Percentiles rank a stretch among this genome's conserved stretches.
phyloP scores from a whole-genome alignment of 1,284 basidiomycete species.

The Boletus hoseneyae region DNA sequence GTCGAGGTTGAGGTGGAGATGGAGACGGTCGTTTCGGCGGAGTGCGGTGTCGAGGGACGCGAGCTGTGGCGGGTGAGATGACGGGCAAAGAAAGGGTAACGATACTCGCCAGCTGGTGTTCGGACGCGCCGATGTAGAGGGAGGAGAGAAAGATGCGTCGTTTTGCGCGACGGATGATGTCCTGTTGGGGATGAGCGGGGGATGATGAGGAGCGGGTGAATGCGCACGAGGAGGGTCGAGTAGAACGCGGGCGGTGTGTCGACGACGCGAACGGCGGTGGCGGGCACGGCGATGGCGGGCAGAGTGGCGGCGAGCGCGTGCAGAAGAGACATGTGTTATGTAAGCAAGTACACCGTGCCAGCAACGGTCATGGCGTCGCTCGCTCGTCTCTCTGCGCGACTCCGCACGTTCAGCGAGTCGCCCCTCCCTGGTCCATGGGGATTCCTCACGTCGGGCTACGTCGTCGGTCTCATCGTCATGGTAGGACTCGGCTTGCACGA shows the following conservation, averaged over 20 bases:
- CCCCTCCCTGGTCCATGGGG: constrained; percentile 59
- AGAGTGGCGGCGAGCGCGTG: constrained; percentile 34
- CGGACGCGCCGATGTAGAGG: constrained; percentile 74
- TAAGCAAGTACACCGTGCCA: too few relatives aligned
- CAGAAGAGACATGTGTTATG: constrained; percentile 16
- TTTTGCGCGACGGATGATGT: constrained; percentile 71
- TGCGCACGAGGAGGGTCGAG: constrained; percentile 34
- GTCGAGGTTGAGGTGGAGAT: constrained; percentile 80
- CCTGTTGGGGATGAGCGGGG: constrained; percentile 38
- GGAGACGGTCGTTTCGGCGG: constrained; percentile 55
- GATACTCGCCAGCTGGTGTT: constrained; percentile 60
- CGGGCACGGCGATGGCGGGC: constrained; percentile 37
- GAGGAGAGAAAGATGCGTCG: constrained; percentile 84
- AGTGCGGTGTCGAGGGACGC: constrained; percentile 62
- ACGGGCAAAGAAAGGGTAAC: background rate
- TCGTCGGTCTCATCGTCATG: constrained; percentile 60
- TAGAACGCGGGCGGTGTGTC: constrained; percentile 39
- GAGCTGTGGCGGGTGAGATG: constrained; percentile 47
- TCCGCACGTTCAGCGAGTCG: background rate
- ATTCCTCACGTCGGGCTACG: constrained; percentile 69
- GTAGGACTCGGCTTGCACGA: constrained; percentile 32
- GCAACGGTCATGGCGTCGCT: too few relatives aligned
- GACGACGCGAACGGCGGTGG: constrained; percentile 37
- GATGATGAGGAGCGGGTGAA: too few relatives aligned
- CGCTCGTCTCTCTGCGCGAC: too few relatives aligned